These are phyloP conservation scores for Cinnamomum micranthum DNA, from an alignment of 164 flowering plant species.

Conservation along the genomic window DNA sequence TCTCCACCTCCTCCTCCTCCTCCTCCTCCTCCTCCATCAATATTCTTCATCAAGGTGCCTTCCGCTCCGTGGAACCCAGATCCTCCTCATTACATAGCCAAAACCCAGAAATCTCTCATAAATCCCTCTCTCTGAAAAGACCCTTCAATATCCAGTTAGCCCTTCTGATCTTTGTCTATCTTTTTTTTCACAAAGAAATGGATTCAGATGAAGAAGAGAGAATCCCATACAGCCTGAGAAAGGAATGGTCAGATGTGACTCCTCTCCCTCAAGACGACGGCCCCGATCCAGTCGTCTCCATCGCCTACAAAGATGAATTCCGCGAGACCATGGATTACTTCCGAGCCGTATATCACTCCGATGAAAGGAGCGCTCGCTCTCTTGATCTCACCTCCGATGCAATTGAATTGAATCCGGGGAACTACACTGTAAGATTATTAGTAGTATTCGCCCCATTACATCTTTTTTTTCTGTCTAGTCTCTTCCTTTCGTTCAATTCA, in stretches of 20 bases:
- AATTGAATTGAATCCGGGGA: conserved; percentile 65
- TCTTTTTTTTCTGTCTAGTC: no score
- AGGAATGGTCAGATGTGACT: conserved; percentile 73
- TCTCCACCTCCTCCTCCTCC: no score
- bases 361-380: conserved; percentile 71
- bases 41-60: no score
- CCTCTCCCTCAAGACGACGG: conserved; percentile 92
- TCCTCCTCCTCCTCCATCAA: no score
- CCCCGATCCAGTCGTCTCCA: conserved; percentile 83
- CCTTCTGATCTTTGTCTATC: neutral
- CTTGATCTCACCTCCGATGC: conserved; percentile 66
- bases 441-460: neutral
- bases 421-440: conserved; percentile 59
- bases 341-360: conserved; percentile 67
- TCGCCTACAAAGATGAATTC: conserved; percentile 75
- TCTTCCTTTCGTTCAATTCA: no score
- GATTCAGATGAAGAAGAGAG: conserved; percentile 34
- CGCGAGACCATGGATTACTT: conserved; percentile 84
- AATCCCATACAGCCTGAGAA: conserved; percentile 45
- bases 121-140: no score
- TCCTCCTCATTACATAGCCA: no score
- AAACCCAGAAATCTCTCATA: no score
- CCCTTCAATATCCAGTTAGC: no score
- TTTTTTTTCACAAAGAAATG: conserved; percentile 15
- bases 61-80: no score